These are phyloP conservation scores for Aspergillus proliferans DNA, from an alignment of 2,329 filamentous ascomycete genomes.

Conservation along the genomic window DNA sequence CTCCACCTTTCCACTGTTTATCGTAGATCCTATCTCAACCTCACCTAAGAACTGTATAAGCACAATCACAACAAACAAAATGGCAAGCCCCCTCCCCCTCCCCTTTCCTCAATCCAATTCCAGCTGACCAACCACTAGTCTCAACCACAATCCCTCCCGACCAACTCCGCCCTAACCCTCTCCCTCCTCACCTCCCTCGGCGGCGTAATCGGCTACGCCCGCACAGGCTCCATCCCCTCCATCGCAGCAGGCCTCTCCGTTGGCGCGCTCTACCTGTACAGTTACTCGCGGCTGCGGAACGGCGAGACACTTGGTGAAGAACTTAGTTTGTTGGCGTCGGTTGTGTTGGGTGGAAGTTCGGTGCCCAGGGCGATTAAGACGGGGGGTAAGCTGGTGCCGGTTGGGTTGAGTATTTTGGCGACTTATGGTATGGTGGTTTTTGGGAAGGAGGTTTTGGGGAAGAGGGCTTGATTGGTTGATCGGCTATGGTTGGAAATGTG, in stretches of 20 bases:
- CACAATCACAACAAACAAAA: no score
- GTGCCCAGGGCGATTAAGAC: constrained; percentile 80
- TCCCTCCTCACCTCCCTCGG: constrained; percentile 78
- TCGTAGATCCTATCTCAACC: no score
- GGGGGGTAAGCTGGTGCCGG: constrained; percentile 70
- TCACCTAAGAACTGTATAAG: no score
- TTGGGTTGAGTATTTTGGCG: constrained; percentile 71
- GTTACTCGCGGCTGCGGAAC: constrained; percentile 72
- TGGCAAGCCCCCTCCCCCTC: no score
- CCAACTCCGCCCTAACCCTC: constrained; percentile 67
- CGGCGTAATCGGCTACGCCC: constrained; percentile 78
- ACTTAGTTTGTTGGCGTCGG: constrained; percentile 76
- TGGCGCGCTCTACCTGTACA: constrained; percentile 69
- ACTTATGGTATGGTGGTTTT: constrained; percentile 73
- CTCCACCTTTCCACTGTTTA: no score
- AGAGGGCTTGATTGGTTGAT: constrained; percentile 11
- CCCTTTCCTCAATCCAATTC: neutral
- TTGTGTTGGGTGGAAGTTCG: constrained; percentile 75
- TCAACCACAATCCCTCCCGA: constrained; percentile 17
- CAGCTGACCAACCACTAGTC: constrained; percentile 4
- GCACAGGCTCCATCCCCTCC: constrained; percentile 80
- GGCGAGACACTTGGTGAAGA: constrained; percentile 76
- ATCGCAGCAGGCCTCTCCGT: constrained; percentile 79
- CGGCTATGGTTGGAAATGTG: no score
- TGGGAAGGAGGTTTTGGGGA: constrained; percentile 57